These are phyloP conservation scores for Haplosporangium sp. DNA, from an alignment of 371 early-diverging fungal species.

Conservation along the genomic window DNA sequence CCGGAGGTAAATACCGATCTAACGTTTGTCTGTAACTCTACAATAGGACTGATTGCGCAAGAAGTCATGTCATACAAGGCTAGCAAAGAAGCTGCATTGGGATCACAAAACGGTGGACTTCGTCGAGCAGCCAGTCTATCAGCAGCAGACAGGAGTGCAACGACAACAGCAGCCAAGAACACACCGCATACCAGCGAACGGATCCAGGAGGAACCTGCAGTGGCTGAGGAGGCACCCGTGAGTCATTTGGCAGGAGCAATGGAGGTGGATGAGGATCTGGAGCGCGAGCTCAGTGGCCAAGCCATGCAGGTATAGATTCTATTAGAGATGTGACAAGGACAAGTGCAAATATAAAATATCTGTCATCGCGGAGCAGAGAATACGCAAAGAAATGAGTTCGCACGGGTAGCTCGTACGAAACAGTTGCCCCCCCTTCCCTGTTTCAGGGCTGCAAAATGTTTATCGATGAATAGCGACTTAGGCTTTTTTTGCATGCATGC, in stretches of 20 bases:
- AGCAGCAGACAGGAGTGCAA: slow-evolving; percentile 47
- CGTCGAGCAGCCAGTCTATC: slow-evolving; percentile 47
- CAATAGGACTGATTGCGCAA: slow-evolving; percentile 89
- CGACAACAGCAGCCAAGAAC: slow-evolving; percentile 35
- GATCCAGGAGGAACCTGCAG: slow-evolving; percentile 43
- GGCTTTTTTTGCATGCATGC: no score
- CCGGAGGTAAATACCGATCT: no score
- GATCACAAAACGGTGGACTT: slow-evolving; percentile 37
- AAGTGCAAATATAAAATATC: no score
- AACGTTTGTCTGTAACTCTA: no score
- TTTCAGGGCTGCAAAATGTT: no score
- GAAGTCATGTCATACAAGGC: slow-evolving; percentile 84
- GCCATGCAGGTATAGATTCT: slow-evolving; percentile 38
- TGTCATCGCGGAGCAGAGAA: no score
- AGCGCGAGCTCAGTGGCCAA: slow-evolving; percentile 68
- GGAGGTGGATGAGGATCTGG: slow-evolving; percentile 70
- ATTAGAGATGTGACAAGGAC: no score
- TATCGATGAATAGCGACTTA: no score
- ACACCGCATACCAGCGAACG: slow-evolving; percentile 39
- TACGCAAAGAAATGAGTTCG: no score
- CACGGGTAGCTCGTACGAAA: no score
- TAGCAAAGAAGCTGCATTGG: slow-evolving; percentile 51
- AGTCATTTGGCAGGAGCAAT: slow-evolving; percentile 46
- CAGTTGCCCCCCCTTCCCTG: no score
- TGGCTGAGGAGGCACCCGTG: slow-evolving; percentile 37